Conservation (phyloP, 176 grass and related monocot genomes). For the Raddia guianensis region DNA sequence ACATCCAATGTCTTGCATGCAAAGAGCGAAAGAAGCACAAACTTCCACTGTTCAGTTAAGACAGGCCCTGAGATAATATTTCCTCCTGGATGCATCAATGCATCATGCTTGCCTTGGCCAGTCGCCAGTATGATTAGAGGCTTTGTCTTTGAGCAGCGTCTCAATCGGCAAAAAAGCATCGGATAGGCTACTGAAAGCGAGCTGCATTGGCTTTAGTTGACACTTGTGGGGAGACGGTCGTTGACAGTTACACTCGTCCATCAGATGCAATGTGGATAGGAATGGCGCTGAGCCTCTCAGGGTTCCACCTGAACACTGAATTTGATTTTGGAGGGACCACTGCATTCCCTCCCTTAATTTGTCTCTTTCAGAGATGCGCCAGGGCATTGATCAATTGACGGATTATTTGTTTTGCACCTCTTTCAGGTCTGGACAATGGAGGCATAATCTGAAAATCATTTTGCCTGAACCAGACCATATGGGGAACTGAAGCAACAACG, state of each 20-base stretch:
- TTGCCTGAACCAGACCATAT: not conserved
- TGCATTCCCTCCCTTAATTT: not conserved
- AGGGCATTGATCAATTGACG: not conserved
- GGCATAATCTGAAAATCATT: slow-evolving; percentile 12
- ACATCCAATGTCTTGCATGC: not conserved
- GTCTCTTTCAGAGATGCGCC: not conserved
- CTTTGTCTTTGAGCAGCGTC: not conserved
- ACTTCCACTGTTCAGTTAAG: not conserved
- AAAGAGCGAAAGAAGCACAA: not conserved
- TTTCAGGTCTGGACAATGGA: slow-evolving; percentile 19
- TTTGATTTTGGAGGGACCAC: slow-evolving; percentile 36
- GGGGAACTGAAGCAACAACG: not conserved
- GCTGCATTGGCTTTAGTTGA: slow-evolving; percentile 26
- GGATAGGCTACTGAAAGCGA: slow-evolving; percentile 30
- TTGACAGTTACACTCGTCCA: slow-evolving; percentile 32
- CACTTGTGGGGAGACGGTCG: slow-evolving; percentile 10
- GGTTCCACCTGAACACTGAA: slow-evolving; percentile 17
- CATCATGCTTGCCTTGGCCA: not conserved
- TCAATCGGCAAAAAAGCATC: slow-evolving; percentile 38
- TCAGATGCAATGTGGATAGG: slow-evolving; percentile 21
- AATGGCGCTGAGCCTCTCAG: slow-evolving; percentile 21
- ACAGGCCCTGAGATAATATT: not conserved
- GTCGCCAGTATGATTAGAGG: not conserved
- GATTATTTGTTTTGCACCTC: not conserved
- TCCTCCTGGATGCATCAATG: not conserved